Base-by-base conservation (phyloP, 148 eudicot genomes). In the Tetragonia tetragonoides region DNA sequence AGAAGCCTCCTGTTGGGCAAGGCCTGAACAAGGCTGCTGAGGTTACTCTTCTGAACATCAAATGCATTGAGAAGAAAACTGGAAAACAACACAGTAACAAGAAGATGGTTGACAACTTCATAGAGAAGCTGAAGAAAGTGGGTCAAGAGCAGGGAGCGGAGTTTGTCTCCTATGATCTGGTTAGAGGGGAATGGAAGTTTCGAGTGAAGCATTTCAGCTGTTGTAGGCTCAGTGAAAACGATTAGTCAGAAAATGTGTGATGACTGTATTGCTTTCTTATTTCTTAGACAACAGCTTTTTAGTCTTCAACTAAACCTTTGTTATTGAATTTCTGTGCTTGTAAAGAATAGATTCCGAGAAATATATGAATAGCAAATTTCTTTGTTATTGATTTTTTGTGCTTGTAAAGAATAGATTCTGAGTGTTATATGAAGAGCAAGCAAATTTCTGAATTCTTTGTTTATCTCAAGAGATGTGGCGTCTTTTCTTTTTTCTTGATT, bases 1-100 rank as follows among this genome's bases (percentile, higher is more conserved):
- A 83, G 79, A 90, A 87, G 77, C 91, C 94, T 2, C 84, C 88
- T 11, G 74, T 88, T 49, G 95, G 97, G 20, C 79, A 88, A 80
- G 89, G 96, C 82, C 91, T 91, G 53, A 93, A 91, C 81, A 89
- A 90, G 80, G 76, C 86, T 0, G 98, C 98, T 42, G 90, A 85
- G 85, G 85, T 91, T 20, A 88, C 93, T 66, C 89, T 93, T 16
- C 80, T 86, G 34, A 89, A 90, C 51, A 74, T 93, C 63, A 89
- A 82, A 69, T 89, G 90, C 68, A 46, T 68, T 40, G 85, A 87
- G 67, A 89, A 83, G 83, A 79, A 66, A 54, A 89, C 89, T 0
- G 93, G 95, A 20, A 76, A 78, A 59, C 74, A 72, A 24, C 83
- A 82, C 69, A 66, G 28, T 0, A 78, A 83, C 28, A 89, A 88